Percentiles rank a stretch among this genome's conserved stretches.
phyloP scores from a whole-genome alignment of 179 eudicot species.

The Silene coronaria region DNA sequence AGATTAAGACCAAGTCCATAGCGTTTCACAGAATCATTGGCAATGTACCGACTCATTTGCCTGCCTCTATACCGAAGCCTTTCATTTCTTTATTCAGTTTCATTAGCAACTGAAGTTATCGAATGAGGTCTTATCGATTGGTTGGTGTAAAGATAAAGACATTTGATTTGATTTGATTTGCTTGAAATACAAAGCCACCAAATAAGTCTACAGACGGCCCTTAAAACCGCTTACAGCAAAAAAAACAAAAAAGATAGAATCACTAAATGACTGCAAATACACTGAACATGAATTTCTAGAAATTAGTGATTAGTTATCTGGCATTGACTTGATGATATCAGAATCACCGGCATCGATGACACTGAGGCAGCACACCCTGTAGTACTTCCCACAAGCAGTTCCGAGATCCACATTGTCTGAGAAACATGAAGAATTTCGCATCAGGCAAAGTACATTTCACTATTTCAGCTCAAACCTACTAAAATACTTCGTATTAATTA shows the following conservation, averaged over 20 bases:
- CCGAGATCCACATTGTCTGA: slow-evolving; percentile 82
- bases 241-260: slow-evolving; percentile 13
- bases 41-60: too few species aligned
- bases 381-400: slow-evolving; percentile 79
- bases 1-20: too few species aligned
- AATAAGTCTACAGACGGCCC: slow-evolving; percentile 9
- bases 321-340: slow-evolving; percentile 73
- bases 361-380: slow-evolving; percentile 81
- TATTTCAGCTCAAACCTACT: background rate
- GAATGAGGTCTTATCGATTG: too few species aligned
- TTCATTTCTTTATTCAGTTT: too few species aligned
- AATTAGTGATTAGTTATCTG: slow-evolving; percentile 58
- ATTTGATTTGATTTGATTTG: slow-evolving; percentile 15
- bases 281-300: background rate
- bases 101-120: too few species aligned
- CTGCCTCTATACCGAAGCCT: too few species aligned
- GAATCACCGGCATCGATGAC: slow-evolving; percentile 82
- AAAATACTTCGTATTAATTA: background rate
- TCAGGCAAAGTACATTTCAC: background rate
- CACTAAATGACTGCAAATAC: slow-evolving; percentile 11
- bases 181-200: slow-evolving; percentile 7
- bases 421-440: background rate
- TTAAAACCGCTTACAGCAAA: slow-evolving; percentile 20
- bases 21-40: too few species aligned
- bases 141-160: slow-evolving; percentile 1